These are phyloP conservation scores for Fusarium sp. DNA, from an alignment of 2,329 filamentous ascomycete genomes.

Conservation along the genomic window DNA sequence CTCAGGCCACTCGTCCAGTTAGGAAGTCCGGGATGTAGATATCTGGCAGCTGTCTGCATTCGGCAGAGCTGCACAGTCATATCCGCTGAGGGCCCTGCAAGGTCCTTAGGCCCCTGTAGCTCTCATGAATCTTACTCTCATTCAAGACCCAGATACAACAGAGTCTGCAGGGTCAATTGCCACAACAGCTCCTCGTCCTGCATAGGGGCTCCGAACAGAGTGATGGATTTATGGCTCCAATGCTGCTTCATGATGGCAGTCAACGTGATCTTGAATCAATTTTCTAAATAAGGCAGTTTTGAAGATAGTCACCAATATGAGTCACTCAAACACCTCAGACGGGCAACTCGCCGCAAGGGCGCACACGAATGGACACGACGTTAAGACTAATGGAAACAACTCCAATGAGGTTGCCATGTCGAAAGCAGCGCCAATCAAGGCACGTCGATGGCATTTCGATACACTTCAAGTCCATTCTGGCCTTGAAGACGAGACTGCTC, in stretches of 20 bases:
- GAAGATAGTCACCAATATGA: not conserved
- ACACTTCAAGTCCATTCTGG: slow-evolving; percentile 6
- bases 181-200: not conserved
- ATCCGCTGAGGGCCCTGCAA: not conserved
- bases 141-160: not conserved
- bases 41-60: not conserved
- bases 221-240: not conserved
- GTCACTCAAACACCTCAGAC: not conserved
- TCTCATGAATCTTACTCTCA: not conserved
- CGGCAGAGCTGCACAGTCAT: not conserved
- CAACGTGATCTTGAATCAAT: too few species aligned
- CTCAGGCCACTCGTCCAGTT: not conserved
- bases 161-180: not conserved
- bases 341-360: not conserved
- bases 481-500: not conserved
- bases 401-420: not conserved
- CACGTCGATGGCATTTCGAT: slow-evolving; percentile 3
- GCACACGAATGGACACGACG: not conserved
- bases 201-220: not conserved
- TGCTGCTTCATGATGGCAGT: not conserved
- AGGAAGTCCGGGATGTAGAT: too few species aligned
- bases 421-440: not conserved
- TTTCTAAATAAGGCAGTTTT: not conserved
- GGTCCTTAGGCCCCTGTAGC: not conserved
- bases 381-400: not conserved